A percentile compares a stretch with the other conserved stretches of the same genome.
These are phyloP conservation scores for Mucuna pruriens DNA, from an alignment of 306 rosid genomes.

Conservation along the genomic window DNA sequence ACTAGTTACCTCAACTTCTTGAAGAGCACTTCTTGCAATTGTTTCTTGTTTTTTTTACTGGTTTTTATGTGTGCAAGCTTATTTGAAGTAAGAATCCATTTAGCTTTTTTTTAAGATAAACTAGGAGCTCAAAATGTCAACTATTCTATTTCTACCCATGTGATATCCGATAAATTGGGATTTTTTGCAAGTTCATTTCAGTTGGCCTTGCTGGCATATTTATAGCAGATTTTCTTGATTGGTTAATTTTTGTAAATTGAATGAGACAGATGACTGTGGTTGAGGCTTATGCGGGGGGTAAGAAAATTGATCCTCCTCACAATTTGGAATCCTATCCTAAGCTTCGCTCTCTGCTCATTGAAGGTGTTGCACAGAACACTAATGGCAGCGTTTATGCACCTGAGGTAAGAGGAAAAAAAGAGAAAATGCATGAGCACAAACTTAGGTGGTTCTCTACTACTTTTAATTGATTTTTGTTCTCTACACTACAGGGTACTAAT, in stretches of 20 bases:
- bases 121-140: conserved; percentile 13
- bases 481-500: conserved; percentile 60
- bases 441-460: neutral
- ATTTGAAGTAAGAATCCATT: neutral
- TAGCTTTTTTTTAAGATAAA: conserved; percentile 9
- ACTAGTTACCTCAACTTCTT: conserved; percentile 7
- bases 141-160: conserved; percentile 9
- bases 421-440: neutral
- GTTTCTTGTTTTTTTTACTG: neutral
- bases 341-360: conserved; percentile 62
- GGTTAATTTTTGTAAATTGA: conserved; percentile 10
- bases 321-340: conserved; percentile 60
- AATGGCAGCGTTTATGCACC: conserved; percentile 73
- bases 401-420: conserved; percentile 59
- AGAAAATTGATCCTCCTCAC: conserved; percentile 63
- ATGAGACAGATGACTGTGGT: conserved; percentile 84
- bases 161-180: conserved; percentile 15
- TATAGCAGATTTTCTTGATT: neutral
- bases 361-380: conserved; percentile 86
- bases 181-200: conserved; percentile 10
- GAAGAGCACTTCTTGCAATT: conserved; percentile 9
- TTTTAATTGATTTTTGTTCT: conserved; percentile 13
- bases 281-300: conserved; percentile 73
- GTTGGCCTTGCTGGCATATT: conserved; percentile 12
- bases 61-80: neutral